These are phyloP conservation scores for Lepidium africanum DNA, from an alignment of 345 rosid genomes.

Conservation along the genomic window DNA sequence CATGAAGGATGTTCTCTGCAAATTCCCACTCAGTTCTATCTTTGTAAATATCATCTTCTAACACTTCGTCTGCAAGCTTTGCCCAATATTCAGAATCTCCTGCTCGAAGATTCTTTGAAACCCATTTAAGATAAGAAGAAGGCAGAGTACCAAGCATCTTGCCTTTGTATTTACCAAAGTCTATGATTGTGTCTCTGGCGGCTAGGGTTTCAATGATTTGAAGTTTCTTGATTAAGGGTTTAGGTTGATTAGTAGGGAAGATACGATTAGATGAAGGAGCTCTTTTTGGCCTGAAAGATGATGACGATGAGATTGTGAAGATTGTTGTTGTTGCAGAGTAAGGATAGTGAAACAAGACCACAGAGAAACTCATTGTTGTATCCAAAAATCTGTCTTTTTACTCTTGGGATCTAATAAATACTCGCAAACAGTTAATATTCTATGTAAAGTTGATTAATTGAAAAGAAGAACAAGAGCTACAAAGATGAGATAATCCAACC, in stretches of 20 bases:
- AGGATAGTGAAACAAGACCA: slow-evolving; percentile 16
- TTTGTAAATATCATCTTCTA: slow-evolving; percentile 52
- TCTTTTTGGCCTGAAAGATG: slow-evolving; percentile 31
- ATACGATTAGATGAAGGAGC: slow-evolving; percentile 11
- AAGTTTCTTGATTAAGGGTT: neutral
- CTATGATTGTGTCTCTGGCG: slow-evolving; percentile 55
- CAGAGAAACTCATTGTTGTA: slow-evolving; percentile 23
- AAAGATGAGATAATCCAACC: neutral
- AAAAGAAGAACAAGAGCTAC: neutral
- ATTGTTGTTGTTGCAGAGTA: slow-evolving; percentile 11
- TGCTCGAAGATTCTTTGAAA: slow-evolving; percentile 60
- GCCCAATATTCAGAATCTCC: slow-evolving; percentile 66
- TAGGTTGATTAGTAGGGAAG: neutral
- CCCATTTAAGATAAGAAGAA: slow-evolving; percentile 68
- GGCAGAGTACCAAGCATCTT: slow-evolving; percentile 81
- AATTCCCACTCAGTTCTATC: slow-evolving; percentile 83
- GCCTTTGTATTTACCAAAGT: slow-evolving; percentile 77
- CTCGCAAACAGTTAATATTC: neutral
- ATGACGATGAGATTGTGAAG: slow-evolving; percentile 23
- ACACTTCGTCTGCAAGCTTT: slow-evolving; percentile 62
- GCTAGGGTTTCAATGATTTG: slow-evolving; percentile 22
- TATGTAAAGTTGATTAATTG: neutral
- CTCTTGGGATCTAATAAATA: neutral
- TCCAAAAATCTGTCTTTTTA: neutral
- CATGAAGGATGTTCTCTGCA: slow-evolving; percentile 46